phyloP scores from a whole-genome alignment of 2,329 filamentous ascomycete species.

The Zymoseptoria crescenta region DNA sequence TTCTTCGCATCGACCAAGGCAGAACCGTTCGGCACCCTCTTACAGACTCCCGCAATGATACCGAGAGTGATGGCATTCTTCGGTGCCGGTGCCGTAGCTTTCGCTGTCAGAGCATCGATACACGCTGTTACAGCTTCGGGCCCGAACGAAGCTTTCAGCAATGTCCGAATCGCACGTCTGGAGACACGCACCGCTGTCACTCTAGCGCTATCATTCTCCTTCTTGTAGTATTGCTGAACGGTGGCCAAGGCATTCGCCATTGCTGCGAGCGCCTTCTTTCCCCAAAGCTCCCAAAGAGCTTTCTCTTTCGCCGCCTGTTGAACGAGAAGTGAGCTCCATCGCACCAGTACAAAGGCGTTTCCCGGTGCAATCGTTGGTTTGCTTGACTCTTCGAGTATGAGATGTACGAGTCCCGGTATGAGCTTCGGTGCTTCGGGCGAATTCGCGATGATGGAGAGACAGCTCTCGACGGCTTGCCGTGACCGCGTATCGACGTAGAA shows the following conservation, averaged over 20 bases:
- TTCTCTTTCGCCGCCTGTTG: constrained; percentile 57
- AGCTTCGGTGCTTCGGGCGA: constrained; percentile 49
- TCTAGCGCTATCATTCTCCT: constrained; percentile 53
- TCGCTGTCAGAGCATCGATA: constrained; percentile 61
- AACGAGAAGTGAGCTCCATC: constrained; percentile 80
- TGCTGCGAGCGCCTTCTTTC: constrained; percentile 57
- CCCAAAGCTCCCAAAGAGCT: constrained; percentile 56
- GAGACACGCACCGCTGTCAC: constrained; percentile 66
- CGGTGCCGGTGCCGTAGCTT: constrained; percentile 54
- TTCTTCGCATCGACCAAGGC: constrained; percentile 58
- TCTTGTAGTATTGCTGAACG: constrained; percentile 60
- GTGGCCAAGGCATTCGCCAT: constrained; percentile 69
- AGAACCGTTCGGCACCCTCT: constrained; percentile 58
- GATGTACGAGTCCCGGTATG: constrained; percentile 57
- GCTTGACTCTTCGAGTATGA: constrained; percentile 62
- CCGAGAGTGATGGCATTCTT: constrained; percentile 74
- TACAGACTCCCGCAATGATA: constrained; percentile 77
- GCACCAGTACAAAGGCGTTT: constrained; percentile 79
- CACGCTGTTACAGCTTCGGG: constrained; percentile 55
- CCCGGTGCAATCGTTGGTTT: constrained; percentile 70
- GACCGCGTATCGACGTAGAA: constrained; percentile 82
- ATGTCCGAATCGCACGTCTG: constrained; percentile 67
- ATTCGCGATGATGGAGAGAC: constrained; percentile 61
- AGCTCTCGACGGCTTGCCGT: constrained; percentile 72
- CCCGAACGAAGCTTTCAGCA: constrained; percentile 55